Percentiles rank a stretch among this genome's conserved stretches.
phyloP scores from a whole-genome alignment of 176 grass and related monocot species.

The Phyllostachys edulis region DNA sequence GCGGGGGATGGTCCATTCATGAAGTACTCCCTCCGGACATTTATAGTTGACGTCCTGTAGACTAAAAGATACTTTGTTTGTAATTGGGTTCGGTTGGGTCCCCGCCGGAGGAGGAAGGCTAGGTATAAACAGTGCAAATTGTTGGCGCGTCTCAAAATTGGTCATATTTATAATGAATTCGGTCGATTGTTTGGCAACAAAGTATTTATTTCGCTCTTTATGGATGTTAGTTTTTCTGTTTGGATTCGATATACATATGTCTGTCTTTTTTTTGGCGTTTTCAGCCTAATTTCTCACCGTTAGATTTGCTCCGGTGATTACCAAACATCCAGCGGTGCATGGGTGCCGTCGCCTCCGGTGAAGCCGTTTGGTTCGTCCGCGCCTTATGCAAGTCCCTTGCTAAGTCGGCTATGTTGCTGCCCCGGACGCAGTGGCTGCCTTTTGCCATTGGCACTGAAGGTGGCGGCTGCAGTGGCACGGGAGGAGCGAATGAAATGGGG shows the following conservation, averaged over 20 bases:
- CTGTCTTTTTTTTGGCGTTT: neutral
- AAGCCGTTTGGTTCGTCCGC: too few relatives aligned
- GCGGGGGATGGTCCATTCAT: neutral
- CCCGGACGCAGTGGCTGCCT: too few relatives aligned
- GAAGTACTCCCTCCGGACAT: too few relatives aligned
- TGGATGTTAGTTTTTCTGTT: neutral
- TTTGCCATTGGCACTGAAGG: too few relatives aligned
- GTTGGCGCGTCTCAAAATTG: neutral
- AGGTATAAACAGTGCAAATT: neutral
- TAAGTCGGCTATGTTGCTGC: too few relatives aligned
- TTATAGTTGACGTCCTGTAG: too few relatives aligned
- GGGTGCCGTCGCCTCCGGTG: too few relatives aligned
- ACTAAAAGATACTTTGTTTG: too few relatives aligned
- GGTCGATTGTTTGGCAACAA: neutral
- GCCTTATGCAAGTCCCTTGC: too few relatives aligned
- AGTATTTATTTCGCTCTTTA: neutral
- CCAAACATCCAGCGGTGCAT: too few relatives aligned
- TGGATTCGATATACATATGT: neutral
- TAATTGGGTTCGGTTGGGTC: neutral
- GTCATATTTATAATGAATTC: neutral
- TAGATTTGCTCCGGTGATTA: neutral
- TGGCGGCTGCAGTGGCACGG: too few relatives aligned
- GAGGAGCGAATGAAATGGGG: too few relatives aligned
- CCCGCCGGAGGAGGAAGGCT: neutral
- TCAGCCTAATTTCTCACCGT: neutral